These are phyloP conservation scores for Peniophora sp. DNA, from an alignment of 1,284 basidiomycete genomes.

Conservation along the genomic window DNA sequence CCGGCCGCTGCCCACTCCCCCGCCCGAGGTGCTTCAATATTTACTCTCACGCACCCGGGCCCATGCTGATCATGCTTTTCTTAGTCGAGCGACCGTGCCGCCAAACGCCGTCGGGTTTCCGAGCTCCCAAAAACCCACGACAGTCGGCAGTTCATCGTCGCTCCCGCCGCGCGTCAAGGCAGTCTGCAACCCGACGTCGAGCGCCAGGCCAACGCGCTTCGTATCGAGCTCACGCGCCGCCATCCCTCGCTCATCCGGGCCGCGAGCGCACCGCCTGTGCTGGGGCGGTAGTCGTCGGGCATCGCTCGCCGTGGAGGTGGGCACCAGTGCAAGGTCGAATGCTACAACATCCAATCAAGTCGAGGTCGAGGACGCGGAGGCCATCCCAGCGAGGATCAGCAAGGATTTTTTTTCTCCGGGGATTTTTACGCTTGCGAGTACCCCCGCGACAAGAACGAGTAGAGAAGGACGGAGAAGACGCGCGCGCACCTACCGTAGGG, in stretches of 20 bases:
- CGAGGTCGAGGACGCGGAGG: too few relatives aligned
- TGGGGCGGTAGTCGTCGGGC: background rate
- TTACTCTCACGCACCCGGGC: conserved; percentile 8
- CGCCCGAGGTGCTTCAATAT: conserved; percentile 8
- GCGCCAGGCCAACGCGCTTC: background rate
- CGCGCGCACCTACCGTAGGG: too few relatives aligned
- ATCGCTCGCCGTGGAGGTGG: background rate
- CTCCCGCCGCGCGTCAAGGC: background rate
- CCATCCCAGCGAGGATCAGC: too few relatives aligned
- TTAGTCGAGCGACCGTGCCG: conserved; percentile 11
- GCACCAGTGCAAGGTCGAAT: background rate
- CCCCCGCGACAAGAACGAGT: too few relatives aligned
- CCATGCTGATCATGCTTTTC: conserved; percentile 1
- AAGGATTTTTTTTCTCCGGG: background rate
- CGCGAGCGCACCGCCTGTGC: background rate
- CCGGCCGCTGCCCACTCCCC: background rate
- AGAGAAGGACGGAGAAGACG: too few relatives aligned
- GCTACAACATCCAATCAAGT: too few relatives aligned
- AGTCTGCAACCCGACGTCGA: background rate
- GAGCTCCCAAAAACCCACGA: background rate
- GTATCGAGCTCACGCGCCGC: background rate
- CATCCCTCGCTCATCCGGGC: background rate
- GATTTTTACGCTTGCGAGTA: background rate
- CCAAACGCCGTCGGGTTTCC: conserved; percentile 14
- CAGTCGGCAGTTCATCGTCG: background rate